Conservation (phyloP, 1,284 basidiomycete species). For the Serendipita sp. region DNA sequence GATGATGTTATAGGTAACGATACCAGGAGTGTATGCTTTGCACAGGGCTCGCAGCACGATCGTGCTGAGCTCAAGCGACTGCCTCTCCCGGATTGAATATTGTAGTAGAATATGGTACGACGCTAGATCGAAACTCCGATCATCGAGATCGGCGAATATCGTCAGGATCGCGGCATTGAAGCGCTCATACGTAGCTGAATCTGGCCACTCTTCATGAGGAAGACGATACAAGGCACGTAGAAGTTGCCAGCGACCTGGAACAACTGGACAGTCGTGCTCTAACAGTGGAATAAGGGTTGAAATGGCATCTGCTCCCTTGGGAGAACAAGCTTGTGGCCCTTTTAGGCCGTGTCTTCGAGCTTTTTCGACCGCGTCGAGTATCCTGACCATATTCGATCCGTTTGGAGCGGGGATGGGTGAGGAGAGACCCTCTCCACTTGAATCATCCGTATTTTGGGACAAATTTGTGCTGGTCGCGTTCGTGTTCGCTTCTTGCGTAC, state of each 20-base stretch:
- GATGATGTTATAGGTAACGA: conserved; percentile 44
- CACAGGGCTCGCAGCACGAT: conserved; percentile 41
- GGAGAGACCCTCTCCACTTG: conserved; percentile 16
- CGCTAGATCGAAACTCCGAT: conserved; percentile 27
- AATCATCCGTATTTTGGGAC: conserved; percentile 13
- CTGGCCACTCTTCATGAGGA: conserved; percentile 28
- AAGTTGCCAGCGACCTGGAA: conserved; percentile 31
- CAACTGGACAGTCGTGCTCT: conserved; percentile 9
- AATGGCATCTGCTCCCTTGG: background rate
- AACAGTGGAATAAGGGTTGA: background rate
- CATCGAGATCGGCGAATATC: conserved; percentile 15
- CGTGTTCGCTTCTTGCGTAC: conserved; percentile 16
- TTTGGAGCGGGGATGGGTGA: too few relatives aligned
- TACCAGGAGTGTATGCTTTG: conserved; percentile 24
- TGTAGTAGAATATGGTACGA: conserved; percentile 50
- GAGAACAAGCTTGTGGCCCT: too few relatives aligned
- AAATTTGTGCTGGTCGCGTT: conserved; percentile 18
- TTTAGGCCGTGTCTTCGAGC: too few relatives aligned
- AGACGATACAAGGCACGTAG: conserved; percentile 45
- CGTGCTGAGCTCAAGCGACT: conserved; percentile 33
- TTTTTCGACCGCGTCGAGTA: too few relatives aligned
- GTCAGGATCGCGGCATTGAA: conserved; percentile 9
- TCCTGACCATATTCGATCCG: too few relatives aligned
- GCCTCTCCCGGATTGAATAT: conserved; percentile 47
- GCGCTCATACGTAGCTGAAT: conserved; percentile 18